Base-by-base conservation (phyloP, 2,329 filamentous ascomycete species). In the Alternaria triticina region DNA sequence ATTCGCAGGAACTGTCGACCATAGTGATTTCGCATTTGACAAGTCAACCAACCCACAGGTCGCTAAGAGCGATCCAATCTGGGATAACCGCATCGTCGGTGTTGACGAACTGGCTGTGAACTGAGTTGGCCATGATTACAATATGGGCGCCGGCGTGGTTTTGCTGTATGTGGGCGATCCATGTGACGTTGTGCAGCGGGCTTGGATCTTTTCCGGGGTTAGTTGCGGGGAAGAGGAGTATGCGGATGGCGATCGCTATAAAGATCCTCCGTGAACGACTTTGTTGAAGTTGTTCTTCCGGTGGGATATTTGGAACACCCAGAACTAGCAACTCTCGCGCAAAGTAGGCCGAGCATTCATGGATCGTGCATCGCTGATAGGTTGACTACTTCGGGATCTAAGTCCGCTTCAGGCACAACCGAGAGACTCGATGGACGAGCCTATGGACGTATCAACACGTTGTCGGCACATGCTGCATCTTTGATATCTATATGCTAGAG, bases 1-100 rank as follows among this genome's bases (percentile, higher is more conserved):
- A 7, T 61, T 61, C 17, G 74, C 71, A 6, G 75, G 70, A 2
- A 51, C 40, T 0, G 61, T 62, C 0, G 74, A 70, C 68, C 71
- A 73, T 28, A 77, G 20, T 5, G 55, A 56, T 40, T 74, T 76
- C 6, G 70, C 70, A 9, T 46, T 25, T 3, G 52, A 23, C 11
- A 6, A 52, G n/a, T 40, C 36, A 40, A 40, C 1, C 15, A 40
- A 6, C 2, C 36, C 36, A 40, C 8, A 17, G 9, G 1, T 40
- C 36, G 36, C 36, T 11, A 17, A 3, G 6, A 40, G 36, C 36
- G 9, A 11, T 11, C 1, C 4, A 6, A 40, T 2, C 36, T 11
- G 20, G 5, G 7, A 6, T 6, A 36, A 12, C 7, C 30, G 22
- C 23, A 51, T 51, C 7, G 0, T 36, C 25, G 17, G 28, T 30